These are phyloP conservation scores for Verruconis gallopava DNA, from an alignment of 2,329 filamentous ascomycete genomes.

Conservation along the genomic window DNA sequence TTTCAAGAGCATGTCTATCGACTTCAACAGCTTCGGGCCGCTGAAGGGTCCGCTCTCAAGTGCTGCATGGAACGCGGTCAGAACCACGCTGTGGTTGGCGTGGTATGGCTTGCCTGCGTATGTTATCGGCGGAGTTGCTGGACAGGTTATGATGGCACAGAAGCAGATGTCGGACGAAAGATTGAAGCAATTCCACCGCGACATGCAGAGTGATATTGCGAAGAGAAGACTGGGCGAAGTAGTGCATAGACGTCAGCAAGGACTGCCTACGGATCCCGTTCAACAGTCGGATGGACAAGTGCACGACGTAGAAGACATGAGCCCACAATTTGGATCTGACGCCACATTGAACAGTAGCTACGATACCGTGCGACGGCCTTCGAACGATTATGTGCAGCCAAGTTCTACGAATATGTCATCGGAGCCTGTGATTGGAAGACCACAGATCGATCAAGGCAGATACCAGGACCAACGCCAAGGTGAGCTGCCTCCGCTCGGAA, in stretches of 20 bases:
- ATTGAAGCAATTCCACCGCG: background rate
- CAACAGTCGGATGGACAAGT: background rate
- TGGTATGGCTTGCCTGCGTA: background rate
- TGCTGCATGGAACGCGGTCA: background rate
- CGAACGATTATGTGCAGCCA: too few species aligned
- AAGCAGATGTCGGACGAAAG: background rate
- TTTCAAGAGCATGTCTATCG: background rate
- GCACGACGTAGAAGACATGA: background rate
- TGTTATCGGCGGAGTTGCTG: background rate
- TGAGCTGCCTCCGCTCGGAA: background rate
- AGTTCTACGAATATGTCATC: too few species aligned
- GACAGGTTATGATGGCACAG: slow-evolving; percentile 1
- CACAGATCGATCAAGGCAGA: background rate
- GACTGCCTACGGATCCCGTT: background rate
- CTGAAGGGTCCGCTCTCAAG: background rate
- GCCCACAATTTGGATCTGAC: background rate
- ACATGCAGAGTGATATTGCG: background rate
- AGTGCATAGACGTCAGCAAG: background rate
- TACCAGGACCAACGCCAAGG: background rate
- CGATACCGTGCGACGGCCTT: background rate
- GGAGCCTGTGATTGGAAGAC: background rate
- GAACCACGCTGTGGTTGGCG: background rate
- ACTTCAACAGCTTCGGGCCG: background rate
- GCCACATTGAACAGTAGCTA: background rate
- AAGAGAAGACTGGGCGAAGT: background rate